A percentile compares a stretch with the other conserved stretches of the same genome.
phyloP scores from a whole-genome alignment of 352 stramenopile species.

The Phytophthora aleatoria region DNA sequence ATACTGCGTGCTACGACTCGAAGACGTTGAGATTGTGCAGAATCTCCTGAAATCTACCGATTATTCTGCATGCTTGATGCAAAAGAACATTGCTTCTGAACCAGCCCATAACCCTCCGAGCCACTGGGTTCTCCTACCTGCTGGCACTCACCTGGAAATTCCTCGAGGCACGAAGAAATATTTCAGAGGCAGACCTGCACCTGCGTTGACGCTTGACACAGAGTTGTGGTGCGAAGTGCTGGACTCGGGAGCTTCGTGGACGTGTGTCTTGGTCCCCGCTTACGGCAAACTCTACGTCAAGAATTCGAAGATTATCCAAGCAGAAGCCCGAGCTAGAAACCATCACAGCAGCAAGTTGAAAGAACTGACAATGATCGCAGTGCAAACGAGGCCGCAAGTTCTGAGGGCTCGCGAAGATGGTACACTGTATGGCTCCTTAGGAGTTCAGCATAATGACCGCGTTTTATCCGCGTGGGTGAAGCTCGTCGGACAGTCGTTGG shows the following conservation, averaged over 20 bases:
- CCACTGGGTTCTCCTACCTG: conserved; percentile 20
- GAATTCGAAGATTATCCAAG: conserved; percentile 14
- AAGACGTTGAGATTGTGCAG: conserved; percentile 32
- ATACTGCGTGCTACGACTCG: conserved; percentile 36
- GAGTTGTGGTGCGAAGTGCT: conserved; percentile 33
- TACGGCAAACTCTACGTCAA: conserved; percentile 44
- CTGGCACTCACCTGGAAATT: conserved; percentile 17
- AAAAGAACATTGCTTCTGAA: background rate
- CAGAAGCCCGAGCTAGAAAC: conserved; percentile 4
- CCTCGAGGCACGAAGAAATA: conserved; percentile 12
- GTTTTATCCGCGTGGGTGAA: conserved; percentile 29
- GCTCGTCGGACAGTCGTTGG: conserved; percentile 26
- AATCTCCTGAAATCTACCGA: conserved; percentile 11
- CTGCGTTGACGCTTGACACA: conserved; percentile 13
- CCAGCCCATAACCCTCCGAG: background rate
- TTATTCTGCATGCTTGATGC: conserved; percentile 7
- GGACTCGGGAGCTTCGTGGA: conserved; percentile 17
- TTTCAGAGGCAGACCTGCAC: background rate
- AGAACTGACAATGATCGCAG: conserved; percentile 39
- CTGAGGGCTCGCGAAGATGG: conserved; percentile 12
- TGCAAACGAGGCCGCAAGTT: conserved; percentile 15
- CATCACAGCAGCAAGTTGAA: conserved; percentile 18
- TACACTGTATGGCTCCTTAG: background rate
- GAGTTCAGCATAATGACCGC: conserved; percentile 7
- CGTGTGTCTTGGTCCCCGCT: conserved; percentile 39